Percentiles rank a stretch among this genome's conserved stretches.
phyloP scores from a whole-genome alignment of 495 filamentous ascomycete species.

The Aspergillus affinis region DNA sequence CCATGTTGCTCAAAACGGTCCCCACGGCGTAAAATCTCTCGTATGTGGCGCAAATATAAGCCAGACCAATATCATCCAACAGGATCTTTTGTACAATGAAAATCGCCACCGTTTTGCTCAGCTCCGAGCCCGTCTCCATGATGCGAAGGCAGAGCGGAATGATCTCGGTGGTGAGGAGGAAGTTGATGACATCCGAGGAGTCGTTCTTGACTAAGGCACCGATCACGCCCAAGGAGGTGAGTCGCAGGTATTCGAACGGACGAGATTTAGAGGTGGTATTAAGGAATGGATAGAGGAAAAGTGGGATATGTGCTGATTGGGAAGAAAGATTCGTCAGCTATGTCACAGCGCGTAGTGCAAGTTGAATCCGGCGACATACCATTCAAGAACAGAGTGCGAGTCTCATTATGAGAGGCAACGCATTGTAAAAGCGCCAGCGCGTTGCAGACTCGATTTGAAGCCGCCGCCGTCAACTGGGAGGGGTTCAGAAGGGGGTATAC shows the following conservation, averaged over 20 bases:
- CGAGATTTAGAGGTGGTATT: constrained; percentile 99
- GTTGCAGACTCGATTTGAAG: constrained; percentile 97
- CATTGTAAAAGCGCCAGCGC: constrained; percentile 95
- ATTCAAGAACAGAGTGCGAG: constrained; percentile 84
- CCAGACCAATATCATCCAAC: constrained; percentile 93
- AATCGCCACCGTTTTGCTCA: constrained; percentile 98
- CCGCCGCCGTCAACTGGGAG: constrained; percentile 92
- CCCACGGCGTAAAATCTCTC: constrained; percentile 99
- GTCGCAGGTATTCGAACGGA: constrained; percentile 95
- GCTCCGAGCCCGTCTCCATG: constrained; percentile 98
- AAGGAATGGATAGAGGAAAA: constrained; percentile 97
- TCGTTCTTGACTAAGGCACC: constrained; percentile 99
- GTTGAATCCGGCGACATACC: constrained; percentile 52
- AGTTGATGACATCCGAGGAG: constrained; percentile 97
- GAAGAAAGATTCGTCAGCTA: constrained; percentile 7
- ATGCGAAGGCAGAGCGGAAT: constrained; percentile 97
- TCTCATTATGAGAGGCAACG: constrained; percentile 97
- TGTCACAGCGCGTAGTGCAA: neutral
- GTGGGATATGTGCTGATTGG: constrained; percentile 85
- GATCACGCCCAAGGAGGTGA: constrained; percentile 98
- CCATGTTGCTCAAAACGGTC: constrained; percentile 98
- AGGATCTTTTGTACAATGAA: constrained; percentile 99
- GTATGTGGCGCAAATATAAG: constrained; percentile 98
- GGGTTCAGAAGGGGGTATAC: constrained; percentile 97
- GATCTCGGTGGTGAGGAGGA: constrained; percentile 97